phyloP scores from a whole-genome alignment of 768 basidiomycete genomes.

The Boletus vinaceobasis region DNA sequence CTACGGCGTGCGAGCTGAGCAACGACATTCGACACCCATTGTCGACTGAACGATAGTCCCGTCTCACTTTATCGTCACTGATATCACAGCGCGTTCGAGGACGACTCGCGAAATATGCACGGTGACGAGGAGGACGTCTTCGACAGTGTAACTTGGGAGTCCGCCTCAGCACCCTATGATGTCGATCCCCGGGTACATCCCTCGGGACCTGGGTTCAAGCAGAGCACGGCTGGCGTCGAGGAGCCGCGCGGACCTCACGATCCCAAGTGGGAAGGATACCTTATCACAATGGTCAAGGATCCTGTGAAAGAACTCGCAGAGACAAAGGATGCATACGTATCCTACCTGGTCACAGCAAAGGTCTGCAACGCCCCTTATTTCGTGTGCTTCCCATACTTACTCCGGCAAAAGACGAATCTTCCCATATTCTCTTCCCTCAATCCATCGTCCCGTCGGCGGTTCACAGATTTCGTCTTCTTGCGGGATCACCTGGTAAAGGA shows the following conservation, averaged over 20 bases:
- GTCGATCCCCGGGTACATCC: constrained; percentile 38
- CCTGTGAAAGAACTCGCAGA: constrained; percentile 95
- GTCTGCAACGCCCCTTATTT: constrained; percentile 40
- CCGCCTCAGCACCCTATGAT: constrained; percentile 58
- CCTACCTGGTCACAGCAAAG: constrained; percentile 87
- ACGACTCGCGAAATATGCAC: constrained; percentile 48
- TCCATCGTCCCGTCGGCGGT: constrained; percentile 80
- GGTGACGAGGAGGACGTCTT: constrained; percentile 88
- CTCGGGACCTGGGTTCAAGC: constrained; percentile 74
- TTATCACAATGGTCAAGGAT: constrained; percentile 80
- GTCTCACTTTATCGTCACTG: neutral
- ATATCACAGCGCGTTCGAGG: neutral
- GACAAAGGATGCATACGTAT: constrained; percentile 96
- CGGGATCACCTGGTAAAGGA: constrained; percentile 83
- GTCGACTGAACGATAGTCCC: neutral
- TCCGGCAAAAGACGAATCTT: constrained; percentile 71
- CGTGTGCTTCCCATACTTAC: constrained; percentile 5
- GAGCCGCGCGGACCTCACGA: constrained; percentile 67
- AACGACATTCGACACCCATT: neutral
- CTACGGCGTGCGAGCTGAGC: neutral
- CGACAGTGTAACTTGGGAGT: constrained; percentile 90
- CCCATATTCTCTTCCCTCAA: constrained; percentile 75
- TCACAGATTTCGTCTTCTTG: constrained; percentile 96
- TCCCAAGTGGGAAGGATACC: constrained; percentile 89
- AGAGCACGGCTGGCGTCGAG: constrained; percentile 68